Conservation (phyloP, 495 filamentous ascomycete species). For the Lichenothelia convexa region DNA sequence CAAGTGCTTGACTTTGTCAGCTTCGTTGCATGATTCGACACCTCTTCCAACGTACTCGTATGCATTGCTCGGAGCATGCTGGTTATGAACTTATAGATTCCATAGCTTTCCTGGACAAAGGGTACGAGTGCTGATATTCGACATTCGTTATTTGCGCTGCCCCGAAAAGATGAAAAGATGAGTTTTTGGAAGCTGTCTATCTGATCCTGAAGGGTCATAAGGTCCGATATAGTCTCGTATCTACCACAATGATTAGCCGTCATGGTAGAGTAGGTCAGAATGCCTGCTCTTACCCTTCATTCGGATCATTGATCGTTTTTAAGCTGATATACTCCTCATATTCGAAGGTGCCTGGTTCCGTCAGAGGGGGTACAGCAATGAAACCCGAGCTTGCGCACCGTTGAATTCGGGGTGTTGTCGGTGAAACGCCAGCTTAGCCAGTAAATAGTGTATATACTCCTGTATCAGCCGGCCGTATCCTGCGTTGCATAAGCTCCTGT, state of each 20-base stretch:
- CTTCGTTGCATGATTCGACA: constrained; percentile 1
- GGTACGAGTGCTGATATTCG: constrained; percentile 86
- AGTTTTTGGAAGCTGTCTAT: constrained; percentile 97
- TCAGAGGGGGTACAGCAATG: constrained; percentile 1
- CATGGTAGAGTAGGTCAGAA: neutral
- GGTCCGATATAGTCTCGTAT: constrained; percentile 90
- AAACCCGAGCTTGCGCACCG: constrained; percentile 29
- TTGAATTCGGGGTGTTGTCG: constrained; percentile 96
- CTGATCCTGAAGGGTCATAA: constrained; percentile 93
- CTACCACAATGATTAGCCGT: constrained; percentile 18
- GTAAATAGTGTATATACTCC: constrained; percentile 88
- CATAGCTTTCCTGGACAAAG: constrained; percentile 92
- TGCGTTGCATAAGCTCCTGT: constrained; percentile 13
- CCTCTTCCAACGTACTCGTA: constrained; percentile 42
- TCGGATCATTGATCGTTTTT: constrained; percentile 95
- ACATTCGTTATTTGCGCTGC: constrained; percentile 85
- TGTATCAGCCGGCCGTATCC: constrained; percentile 83
- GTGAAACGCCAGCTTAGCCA: constrained; percentile 86
- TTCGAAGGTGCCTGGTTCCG: constrained; percentile 54
- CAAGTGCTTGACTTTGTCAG: constrained; percentile 41
- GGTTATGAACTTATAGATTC: constrained; percentile 40
- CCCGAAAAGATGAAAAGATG: constrained; percentile 87
- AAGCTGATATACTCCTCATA: constrained; percentile 98
- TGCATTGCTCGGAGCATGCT: constrained; percentile 63
- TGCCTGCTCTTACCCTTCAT: constrained; percentile 49